A percentile compares a stretch with the other conserved stretches of the same genome.
Evolutionary conservation across 768 basidiomycete genomes (phyloP).

Genomic region (Trametes elegans): DNA sequence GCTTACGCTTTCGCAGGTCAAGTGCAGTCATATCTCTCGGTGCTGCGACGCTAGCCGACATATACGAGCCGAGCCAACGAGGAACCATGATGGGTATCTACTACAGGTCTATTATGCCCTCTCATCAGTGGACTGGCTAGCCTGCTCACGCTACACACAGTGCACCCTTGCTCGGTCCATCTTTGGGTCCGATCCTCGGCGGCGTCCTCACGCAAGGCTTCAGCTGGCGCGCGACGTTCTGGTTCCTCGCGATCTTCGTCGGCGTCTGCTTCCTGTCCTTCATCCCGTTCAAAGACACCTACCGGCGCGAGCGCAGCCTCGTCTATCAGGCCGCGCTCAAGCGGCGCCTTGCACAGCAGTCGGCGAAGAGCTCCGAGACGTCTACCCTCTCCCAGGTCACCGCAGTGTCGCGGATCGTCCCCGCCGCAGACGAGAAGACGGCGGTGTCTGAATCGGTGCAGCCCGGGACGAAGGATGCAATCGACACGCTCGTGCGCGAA

Average conservation of each 20-base stretch:
- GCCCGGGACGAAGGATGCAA: neutral
- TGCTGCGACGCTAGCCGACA: conserved; percentile 75
- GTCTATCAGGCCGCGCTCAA: conserved; percentile 69
- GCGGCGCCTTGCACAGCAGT: conserved; percentile 32
- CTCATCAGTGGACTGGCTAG: neutral
- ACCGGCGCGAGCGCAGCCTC: conserved; percentile 77
- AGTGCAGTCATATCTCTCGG: conserved; percentile 71
- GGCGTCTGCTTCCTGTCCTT: conserved; percentile 55
- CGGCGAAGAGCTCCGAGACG: conserved; percentile 24
- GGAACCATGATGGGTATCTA: conserved; percentile 80
- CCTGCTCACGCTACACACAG: conserved; percentile 29
- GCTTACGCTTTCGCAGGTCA: conserved; percentile 51
- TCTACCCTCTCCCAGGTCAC: conserved; percentile 26
- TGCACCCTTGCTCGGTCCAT: conserved; percentile 73
- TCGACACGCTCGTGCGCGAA: conserved; percentile 10
- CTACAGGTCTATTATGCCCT: conserved; percentile 37
- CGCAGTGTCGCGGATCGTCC: conserved; percentile 11
- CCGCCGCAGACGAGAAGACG: neutral
- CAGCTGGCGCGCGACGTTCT: conserved; percentile 81
- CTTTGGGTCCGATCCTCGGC: conserved; percentile 67
- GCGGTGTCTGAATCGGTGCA: neutral
- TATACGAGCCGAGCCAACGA: conserved; percentile 71
- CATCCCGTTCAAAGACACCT: conserved; percentile 77
- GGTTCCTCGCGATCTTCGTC: conserved; percentile 70
- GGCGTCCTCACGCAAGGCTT: conserved; percentile 64